Evolutionary conservation across 2,329 filamentous ascomycete genomes (phyloP), one percentile per base, ranked within the genome.

Genomic region (Calonectria hawksworthii): DNA sequence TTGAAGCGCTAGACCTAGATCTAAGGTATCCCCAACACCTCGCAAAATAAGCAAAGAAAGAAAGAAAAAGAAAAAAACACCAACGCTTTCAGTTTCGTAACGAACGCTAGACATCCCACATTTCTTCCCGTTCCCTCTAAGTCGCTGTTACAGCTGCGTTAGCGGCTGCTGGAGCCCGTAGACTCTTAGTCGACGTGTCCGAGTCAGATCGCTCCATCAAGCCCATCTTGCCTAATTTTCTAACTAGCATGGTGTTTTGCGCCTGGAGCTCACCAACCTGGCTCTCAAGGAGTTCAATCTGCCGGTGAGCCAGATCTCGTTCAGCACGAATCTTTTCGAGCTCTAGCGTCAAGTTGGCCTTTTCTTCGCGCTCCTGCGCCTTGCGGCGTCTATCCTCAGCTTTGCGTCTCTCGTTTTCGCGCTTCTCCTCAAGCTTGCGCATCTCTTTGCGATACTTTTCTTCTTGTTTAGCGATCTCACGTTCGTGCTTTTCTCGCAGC

Each of bases 361-460:
- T 88, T 74, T 91, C 89, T 78, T 92, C 90, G 47, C 88, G 87
- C 82, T 92, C 91, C 0, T 82, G 80, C 26, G 85, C 84, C 83
- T 92, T 93, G 32, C 85, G 85, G 59, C 84, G 85, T 32, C 87
- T 84, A 61, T 89, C 88, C 72, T 89, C 88, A 1, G 89, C 89
- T 83, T 93, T 94, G 78, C 86, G 87, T 74, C 91, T 87, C 80
- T 95, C 94, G 72, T 89, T 89, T 73, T 88, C 87, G 63, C 91
- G 90, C 85, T 92, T 92, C 76, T 92, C 89, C 76, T 94, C 91
- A 2, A 94, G 85, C 83, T 93, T 93, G 75, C 86, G 86, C 59
- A 94, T 86, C 80, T 95, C 93, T 16, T 89, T 89, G 76, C 90
- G 89, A 78, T 93, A 92, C 78, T 92, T 93, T 41, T 92, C 92